Conservation (phyloP, 2,329 filamentous ascomycete species). For the Trematosphaeria pertusa region DNA sequence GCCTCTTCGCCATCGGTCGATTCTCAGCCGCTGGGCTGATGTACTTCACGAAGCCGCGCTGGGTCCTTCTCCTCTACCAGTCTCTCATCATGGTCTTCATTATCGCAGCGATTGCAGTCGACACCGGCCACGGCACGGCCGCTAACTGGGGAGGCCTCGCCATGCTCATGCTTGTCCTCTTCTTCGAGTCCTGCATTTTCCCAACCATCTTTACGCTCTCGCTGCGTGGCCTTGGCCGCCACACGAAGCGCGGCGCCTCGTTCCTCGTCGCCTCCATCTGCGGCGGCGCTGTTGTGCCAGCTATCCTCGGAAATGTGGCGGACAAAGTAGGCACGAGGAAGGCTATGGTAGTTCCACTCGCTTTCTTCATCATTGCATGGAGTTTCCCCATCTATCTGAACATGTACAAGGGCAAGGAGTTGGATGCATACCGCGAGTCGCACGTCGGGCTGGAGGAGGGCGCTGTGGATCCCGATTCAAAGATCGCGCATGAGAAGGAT, state of each 20-base stretch:
- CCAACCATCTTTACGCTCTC: constrained; percentile 48
- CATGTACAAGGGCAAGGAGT: constrained; percentile 22
- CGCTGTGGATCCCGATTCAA: constrained; percentile 4
- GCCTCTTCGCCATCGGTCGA: constrained; percentile 46
- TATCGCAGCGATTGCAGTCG: constrained; percentile 38
- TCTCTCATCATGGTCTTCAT: constrained; percentile 48
- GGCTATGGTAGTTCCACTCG: constrained; percentile 29
- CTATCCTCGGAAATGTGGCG: constrained; percentile 26
- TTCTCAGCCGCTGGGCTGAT: constrained; percentile 48
- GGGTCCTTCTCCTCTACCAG: constrained; percentile 46
- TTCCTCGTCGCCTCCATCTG: constrained; percentile 47
- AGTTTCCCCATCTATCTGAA: constrained; percentile 32
- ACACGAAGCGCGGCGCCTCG: constrained; percentile 50
- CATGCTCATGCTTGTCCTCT: constrained; percentile 48
- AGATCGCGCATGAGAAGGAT: constrained; percentile 10
- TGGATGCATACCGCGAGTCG: constrained; percentile 25
- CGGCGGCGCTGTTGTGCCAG: constrained; percentile 41
- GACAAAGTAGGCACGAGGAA: constrained; percentile 20
- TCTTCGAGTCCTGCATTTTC: constrained; percentile 50
- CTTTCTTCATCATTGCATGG: constrained; percentile 29
- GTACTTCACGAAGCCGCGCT: constrained; percentile 46
- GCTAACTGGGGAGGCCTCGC: constrained; percentile 47
- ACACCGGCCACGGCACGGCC: constrained; percentile 33
- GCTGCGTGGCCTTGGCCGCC: constrained; percentile 46
- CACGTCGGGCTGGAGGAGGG: constrained; percentile 20